Base-by-base conservation (phyloP, 2,329 filamentous ascomycete genomes). In the Trichoderma koningiopsis region DNA sequence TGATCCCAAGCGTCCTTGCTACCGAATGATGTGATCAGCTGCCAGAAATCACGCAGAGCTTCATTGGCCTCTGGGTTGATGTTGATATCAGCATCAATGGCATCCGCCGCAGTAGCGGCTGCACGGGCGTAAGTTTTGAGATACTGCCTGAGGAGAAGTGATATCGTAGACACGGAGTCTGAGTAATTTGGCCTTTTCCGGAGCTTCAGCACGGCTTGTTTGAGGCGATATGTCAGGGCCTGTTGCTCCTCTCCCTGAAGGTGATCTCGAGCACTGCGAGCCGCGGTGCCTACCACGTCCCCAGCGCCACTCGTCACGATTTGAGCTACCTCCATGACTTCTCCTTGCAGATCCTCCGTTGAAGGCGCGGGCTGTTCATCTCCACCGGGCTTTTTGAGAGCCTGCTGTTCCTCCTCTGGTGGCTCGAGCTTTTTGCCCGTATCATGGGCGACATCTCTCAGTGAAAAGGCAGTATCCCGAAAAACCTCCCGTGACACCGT, bases 401-500 rank as follows among this genome's bases (percentile, higher is more conserved):
- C 79, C 68, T 86, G 83, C 72, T 85, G 84, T 35, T 92, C 88
- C 64, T 87, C 83, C 22, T 86, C 74, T 0, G 91, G 89, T 0
- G 92, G 92, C 73, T 93, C 89, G 10, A 97, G 82, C 72, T 91
- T 83, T 74, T 93, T 88, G 2, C 89, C 93, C 0, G 91, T 90
- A 71, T 93, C 84, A 72, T 91, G 87, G 0, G 94, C 93, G 1
- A 90, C 91, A 19, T 89, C 85, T 0, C 94, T 92, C 6, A 97
- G 78, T 0, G 92, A 91, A 71, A 93, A 90, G 0, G 94, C 93
- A 3, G 94, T 94, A 74, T 97, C 94, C 63, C 89, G 89, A 77
- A 97, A 94, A 0, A 98, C 90, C 76, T 97, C 91, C 53, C 92
- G 89, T 14, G 91, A 92, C 58, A 97, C 87, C 0, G 90, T 89